Evolutionary conservation across 2,329 filamentous ascomycete genomes (phyloP).

Genomic region (Sporothrix euskadiensis): DNA sequence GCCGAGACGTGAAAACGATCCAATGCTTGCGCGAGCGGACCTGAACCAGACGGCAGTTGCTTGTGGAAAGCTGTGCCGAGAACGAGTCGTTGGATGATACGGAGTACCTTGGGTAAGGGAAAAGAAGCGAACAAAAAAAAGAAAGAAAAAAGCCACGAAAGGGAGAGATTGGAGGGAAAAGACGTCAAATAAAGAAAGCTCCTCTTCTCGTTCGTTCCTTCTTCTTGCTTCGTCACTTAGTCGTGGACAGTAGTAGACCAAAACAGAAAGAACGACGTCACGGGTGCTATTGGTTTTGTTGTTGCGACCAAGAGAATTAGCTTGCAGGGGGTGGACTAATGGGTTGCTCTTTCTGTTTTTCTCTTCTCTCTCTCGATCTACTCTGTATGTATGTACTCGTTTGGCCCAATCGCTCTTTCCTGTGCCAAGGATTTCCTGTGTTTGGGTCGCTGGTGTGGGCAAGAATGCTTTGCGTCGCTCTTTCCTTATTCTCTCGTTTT

Average conservation of each 20-base stretch:
- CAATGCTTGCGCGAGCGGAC: neutral
- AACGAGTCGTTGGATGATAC: neutral
- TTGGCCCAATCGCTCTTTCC: neutral
- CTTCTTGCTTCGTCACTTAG: neutral
- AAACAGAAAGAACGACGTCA: constrained; percentile 11
- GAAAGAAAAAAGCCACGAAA: neutral
- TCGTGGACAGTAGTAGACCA: neutral
- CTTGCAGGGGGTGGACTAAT: neutral
- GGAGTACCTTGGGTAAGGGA: neutral
- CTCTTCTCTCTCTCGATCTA: neutral
- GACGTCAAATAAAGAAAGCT: neutral
- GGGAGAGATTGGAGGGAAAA: neutral
- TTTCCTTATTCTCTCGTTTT: neutral
- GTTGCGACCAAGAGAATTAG: neutral
- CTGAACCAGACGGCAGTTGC: constrained; percentile 19
- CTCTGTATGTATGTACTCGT: neutral
- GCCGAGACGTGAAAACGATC: neutral
- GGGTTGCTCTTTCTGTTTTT: neutral
- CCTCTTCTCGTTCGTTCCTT: neutral
- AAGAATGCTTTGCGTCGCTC: neutral
- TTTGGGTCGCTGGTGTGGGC: neutral
- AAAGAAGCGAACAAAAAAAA: neutral
- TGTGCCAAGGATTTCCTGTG: constrained; percentile 1
- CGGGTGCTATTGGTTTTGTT: neutral
- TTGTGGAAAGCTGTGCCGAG: constrained; percentile 8